Conservation (phyloP, 768 basidiomycete genomes). For the Lyophyllum atratum region DNA sequence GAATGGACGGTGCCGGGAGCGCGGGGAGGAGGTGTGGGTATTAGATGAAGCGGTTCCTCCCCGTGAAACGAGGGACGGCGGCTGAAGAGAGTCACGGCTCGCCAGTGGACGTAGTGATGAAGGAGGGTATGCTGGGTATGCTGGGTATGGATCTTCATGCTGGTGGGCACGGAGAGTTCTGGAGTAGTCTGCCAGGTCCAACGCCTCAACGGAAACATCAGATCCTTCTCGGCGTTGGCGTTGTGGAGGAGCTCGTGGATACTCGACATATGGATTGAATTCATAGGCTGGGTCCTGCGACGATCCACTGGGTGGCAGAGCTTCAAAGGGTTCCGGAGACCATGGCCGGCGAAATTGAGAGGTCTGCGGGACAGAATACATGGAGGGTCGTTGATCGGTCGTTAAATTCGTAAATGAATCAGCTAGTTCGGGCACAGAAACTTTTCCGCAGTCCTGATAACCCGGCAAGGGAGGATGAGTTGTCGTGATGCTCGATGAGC, state of each 20-base stretch:
- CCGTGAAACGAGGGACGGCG: conserved; percentile 45
- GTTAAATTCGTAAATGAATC: conserved; percentile 6
- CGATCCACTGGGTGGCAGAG: conserved; percentile 32
- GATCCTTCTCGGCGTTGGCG: conserved; percentile 50
- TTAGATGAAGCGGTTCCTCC: conserved; percentile 45
- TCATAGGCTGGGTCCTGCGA: conserved; percentile 18
- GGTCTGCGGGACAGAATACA: conserved; percentile 47
- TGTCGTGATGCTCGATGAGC: conserved; percentile 1
- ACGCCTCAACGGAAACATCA: conserved; percentile 67
- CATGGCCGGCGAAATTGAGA: conserved; percentile 64
- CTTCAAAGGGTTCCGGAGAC: conserved; percentile 62
- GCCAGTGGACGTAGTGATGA: conserved; percentile 27
- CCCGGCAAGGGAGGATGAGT: neutral
- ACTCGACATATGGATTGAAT: conserved; percentile 18
- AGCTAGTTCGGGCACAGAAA: neutral
- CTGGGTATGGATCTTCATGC: conserved; percentile 34
- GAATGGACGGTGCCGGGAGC: conserved; percentile 38
- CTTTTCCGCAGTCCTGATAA: neutral
- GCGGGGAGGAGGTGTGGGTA: conserved; percentile 27
- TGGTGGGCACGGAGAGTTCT: conserved; percentile 44
- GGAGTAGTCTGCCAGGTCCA: conserved; percentile 75
- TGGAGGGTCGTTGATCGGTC: conserved; percentile 22
- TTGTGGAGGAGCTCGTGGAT: conserved; percentile 17
- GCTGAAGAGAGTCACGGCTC: conserved; percentile 28
- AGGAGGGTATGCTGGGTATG: conserved; percentile 26